Conservation (phyloP, 1,139 yeast genomes). For the Candida glucosophila region DNA sequence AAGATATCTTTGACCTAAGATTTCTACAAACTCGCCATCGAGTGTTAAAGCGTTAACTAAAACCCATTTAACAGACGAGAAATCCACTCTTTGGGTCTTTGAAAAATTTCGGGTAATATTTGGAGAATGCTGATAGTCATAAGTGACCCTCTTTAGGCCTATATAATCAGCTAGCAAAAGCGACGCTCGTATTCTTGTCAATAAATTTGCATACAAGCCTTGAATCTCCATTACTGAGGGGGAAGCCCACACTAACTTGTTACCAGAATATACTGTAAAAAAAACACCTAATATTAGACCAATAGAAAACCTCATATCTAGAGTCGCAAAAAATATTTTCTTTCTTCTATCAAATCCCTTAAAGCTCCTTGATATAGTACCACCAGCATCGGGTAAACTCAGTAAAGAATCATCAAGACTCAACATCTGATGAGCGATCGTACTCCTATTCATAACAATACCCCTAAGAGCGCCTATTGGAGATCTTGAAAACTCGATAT, state of each 20-base stretch:
- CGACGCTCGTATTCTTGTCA: slow-evolving; percentile 64
- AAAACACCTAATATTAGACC: slow-evolving; percentile 80
- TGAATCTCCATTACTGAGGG: slow-evolving; percentile 68
- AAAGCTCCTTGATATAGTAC: slow-evolving; percentile 23
- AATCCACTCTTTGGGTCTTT: slow-evolving; percentile 70
- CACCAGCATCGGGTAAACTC: slow-evolving; percentile 48
- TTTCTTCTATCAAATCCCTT: slow-evolving; percentile 18
- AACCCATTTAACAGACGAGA: slow-evolving; percentile 81
- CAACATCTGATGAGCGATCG: slow-evolving; percentile 82
- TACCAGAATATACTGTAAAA: slow-evolving; percentile 80
- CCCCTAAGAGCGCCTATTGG: slow-evolving; percentile 92
- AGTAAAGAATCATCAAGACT: slow-evolving; percentile 61
- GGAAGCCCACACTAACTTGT: slow-evolving; percentile 73
- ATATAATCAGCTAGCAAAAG: slow-evolving; percentile 78
- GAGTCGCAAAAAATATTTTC: slow-evolving; percentile 53
- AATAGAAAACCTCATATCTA: slow-evolving; percentile 81
- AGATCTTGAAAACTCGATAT: slow-evolving; percentile 85
- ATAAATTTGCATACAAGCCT: slow-evolving; percentile 79
- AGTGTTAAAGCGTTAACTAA: slow-evolving; percentile 85
- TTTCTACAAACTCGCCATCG: slow-evolving; percentile 89
- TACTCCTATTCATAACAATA: slow-evolving; percentile 83
- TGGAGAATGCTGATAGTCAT: slow-evolving; percentile 88
- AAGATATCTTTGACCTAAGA: slow-evolving; percentile 85
- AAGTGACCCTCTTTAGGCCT: slow-evolving; percentile 86
- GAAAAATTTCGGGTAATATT: slow-evolving; percentile 72